Base-by-base conservation (phyloP, 441 rosid species). In the Macaranga tanarius region DNA sequence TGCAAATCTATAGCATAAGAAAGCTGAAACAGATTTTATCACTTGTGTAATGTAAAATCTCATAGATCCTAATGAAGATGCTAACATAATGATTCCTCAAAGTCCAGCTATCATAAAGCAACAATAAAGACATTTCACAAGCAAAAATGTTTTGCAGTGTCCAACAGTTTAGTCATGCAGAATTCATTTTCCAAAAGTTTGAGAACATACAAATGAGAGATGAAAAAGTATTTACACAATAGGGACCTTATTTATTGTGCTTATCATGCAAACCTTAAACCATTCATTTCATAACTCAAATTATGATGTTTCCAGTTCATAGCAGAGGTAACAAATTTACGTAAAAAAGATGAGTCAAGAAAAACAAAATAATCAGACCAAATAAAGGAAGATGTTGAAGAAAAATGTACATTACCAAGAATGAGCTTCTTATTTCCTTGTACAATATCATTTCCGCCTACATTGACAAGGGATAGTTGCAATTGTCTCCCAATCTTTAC, bases 1-100 rank as follows among this genome's bases (percentile, higher is more conserved):
- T 25, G 57, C 34, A 40, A 45, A 56, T n/a, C n/a, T n/a, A n/a
- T n/a, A n/a, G n/a, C 97, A 92, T 26, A 93, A 84, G 84, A 91
- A 92, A 76, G 95, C 95, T 93, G 89, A 54, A 79, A 84, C 61
- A 83, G 51, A 80, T 34, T n/a, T 22, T 5, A 60, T 76, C 38
- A 31, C 38, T 31, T 31, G 38, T 31, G 38, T 31, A 31, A 31
- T 31, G 38, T 31, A 31, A 31, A 2, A 5, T 31, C 38, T 31
- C 38, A 31, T 5, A 31, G 1, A 31, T 31, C 38, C 31, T 17
- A 65, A 3, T 65, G 23, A 58, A 60, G 12, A 60, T 60, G 15
- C 15, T n/a, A 11, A 28, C 57, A 70, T 45, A 59, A 70, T 17
- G 26, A 26, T 64, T 31, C 28, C 54, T 31, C 22, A 34, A 66